phyloP scores from a whole-genome alignment of 2,329 filamentous ascomycete species.

The Knoxdaviesia proteae region DNA sequence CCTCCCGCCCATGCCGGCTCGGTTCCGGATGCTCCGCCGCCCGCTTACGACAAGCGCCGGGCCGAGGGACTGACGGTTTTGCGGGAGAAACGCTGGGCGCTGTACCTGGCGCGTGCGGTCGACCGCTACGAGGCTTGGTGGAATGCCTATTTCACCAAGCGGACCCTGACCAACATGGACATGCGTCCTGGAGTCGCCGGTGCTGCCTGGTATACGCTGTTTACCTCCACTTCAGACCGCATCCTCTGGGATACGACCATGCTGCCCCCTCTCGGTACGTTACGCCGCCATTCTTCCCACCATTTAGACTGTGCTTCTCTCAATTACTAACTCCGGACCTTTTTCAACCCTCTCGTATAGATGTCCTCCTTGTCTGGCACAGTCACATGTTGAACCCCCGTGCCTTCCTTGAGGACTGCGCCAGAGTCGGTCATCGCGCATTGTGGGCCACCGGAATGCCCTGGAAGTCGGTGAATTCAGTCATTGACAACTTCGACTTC shows the following conservation, averaged over 20 bases:
- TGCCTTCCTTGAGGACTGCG: constrained; percentile 52
- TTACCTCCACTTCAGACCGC: constrained; percentile 8
- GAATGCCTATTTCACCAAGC: constrained; percentile 13
- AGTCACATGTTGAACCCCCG: constrained; percentile 59
- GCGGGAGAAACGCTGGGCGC: constrained; percentile 52
- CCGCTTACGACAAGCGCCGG: constrained; percentile 8
- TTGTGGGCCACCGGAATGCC: constrained; percentile 45
- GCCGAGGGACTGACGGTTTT: constrained; percentile 23
- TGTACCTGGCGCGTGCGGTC: constrained; percentile 48
- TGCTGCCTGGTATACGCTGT: constrained; percentile 11
- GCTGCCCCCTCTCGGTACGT: constrained; percentile 38
- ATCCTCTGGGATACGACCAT: constrained; percentile 17
- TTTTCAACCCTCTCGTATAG: constrained; percentile 13
- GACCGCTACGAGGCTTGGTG: constrained; percentile 51
- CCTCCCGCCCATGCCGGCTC: background rate
- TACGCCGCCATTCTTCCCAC: too few relatives aligned
- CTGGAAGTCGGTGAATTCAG: constrained; percentile 36
- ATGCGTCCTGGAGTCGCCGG: constrained; percentile 10
- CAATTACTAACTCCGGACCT: too few relatives aligned
- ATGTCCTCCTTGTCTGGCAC: constrained; percentile 66
- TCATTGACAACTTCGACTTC: constrained; percentile 35
- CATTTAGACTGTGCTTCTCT: too few relatives aligned
- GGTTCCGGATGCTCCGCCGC: too few relatives aligned
- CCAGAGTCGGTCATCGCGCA: constrained; percentile 31
- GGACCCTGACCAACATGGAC: constrained; percentile 14